phyloP scores from a whole-genome alignment of 305 asterid species.

The Euphrasia arctica region DNA sequence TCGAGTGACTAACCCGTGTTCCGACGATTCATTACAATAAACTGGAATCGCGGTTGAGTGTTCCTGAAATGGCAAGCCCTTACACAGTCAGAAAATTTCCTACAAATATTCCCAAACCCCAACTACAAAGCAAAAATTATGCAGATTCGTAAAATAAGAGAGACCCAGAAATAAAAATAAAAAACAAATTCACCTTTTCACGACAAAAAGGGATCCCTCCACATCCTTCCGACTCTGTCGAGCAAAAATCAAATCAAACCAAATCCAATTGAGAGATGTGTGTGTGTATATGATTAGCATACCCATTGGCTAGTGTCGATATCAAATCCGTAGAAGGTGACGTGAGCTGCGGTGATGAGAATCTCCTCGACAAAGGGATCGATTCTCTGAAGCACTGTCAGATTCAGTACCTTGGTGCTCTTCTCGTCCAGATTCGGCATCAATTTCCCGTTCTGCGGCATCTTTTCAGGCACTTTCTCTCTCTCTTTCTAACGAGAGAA shows the following conservation, averaged over 20 bases:
- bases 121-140: conserved; percentile 9
- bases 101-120: conserved; percentile 17
- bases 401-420: conserved; percentile 68
- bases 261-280: conserved; percentile 14
- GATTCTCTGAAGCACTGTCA: conserved; percentile 79
- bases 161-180: too few relatives aligned
- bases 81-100: neutral
- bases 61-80: conserved; percentile 51
- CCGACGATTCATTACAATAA: conserved; percentile 84
- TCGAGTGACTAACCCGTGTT: conserved; percentile 52
- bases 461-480: conserved; percentile 13
- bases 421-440: conserved; percentile 78
- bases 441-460: conserved; percentile 62
- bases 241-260: conserved; percentile 7
- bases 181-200: neutral
- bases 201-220: neutral
- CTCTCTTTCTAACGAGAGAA: conserved; percentile 4
- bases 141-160: too few relatives aligned
- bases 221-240: conserved; percentile 67
- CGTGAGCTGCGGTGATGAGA: conserved; percentile 89
- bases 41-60: conserved; percentile 76
- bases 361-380: conserved; percentile 87
- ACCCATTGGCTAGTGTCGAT: conserved; percentile 86
- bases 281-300: conserved; percentile 6
- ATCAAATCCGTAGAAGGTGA: conserved; percentile 86